Percentiles rank a stretch among this genome's conserved stretches.
Evolutionary conservation across 1,284 basidiomycete species (phyloP).

Genomic region (Sporisorium reilianum): DNA sequence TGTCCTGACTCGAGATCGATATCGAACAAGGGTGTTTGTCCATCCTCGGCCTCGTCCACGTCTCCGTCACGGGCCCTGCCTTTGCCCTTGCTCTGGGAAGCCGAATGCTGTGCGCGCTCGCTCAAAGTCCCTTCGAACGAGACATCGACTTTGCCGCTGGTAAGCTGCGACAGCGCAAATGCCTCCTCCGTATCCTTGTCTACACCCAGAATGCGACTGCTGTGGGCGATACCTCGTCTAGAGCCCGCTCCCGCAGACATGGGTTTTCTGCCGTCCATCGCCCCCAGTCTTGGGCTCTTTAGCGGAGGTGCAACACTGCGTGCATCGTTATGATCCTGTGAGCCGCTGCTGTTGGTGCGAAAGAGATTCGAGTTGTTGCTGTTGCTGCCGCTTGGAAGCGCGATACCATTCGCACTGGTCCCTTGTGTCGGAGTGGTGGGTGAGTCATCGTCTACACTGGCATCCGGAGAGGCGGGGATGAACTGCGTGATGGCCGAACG

Average conservation of each 20-base stretch:
- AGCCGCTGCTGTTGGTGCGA: slow-evolving; percentile 11
- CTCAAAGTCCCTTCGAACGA: slow-evolving; percentile 39
- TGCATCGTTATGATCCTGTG: slow-evolving; percentile 7
- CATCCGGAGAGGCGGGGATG: slow-evolving; percentile 41
- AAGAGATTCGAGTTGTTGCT: not conserved
- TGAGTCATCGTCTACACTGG: slow-evolving; percentile 13
- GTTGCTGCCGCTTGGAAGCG: slow-evolving; percentile 1
- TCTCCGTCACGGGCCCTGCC: slow-evolving; percentile 13
- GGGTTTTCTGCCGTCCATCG: slow-evolving; percentile 15
- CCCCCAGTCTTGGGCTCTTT: slow-evolving; percentile 1
- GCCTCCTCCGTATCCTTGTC: slow-evolving; percentile 25
- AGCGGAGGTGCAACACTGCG: not conserved
- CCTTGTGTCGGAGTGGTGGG: not conserved
- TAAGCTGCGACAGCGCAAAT: slow-evolving; percentile 31
- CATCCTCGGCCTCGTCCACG: slow-evolving; percentile 1
- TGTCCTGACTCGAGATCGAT: slow-evolving; percentile 34
- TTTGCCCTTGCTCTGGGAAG: slow-evolving; percentile 27
- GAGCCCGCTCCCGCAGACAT: slow-evolving; percentile 35
- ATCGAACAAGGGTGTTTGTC: slow-evolving; percentile 27
- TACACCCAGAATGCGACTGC: slow-evolving; percentile 33
- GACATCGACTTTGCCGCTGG: slow-evolving; percentile 45
- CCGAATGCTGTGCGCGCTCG: not conserved
- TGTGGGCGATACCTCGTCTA: slow-evolving; percentile 43
- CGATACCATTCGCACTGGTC: not conserved
- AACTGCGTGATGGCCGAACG: slow-evolving; percentile 45